These are phyloP conservation scores for Alternaria viburni DNA, from an alignment of 2,329 filamentous ascomycete species.

Conservation along the genomic window DNA sequence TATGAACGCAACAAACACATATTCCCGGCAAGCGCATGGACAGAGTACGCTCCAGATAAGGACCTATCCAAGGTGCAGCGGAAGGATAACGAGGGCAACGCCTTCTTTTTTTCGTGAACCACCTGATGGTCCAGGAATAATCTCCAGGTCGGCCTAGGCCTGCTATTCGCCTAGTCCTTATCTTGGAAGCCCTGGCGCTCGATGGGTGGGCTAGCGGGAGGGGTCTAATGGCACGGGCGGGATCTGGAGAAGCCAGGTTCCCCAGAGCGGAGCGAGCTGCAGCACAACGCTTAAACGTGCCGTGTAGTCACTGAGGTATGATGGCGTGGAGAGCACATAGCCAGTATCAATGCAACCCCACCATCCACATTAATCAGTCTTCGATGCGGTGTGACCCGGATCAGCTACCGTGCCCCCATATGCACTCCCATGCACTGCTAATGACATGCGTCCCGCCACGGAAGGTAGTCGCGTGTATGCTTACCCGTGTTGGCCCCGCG, in stretches of 20 bases:
- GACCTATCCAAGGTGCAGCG: conserved; percentile 80
- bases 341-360: conserved; percentile 19
- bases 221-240: conserved; percentile 6
- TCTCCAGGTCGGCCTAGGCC: neutral
- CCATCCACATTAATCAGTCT: conserved; percentile 18
- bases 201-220: neutral
- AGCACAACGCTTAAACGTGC: neutral
- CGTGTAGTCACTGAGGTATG: neutral
- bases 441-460: conserved; percentile 1
- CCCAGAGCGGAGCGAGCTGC: conserved; percentile 1
- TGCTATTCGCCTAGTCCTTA: neutral
- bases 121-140: neutral
- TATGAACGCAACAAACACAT: conserved; percentile 99
- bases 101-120: conserved; percentile 72
- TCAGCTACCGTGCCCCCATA: conserved; percentile 3
- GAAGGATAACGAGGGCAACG: conserved; percentile 86
- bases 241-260: conserved; percentile 3
- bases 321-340: conserved; percentile 8
- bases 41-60: conserved; percentile 88
- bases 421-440: neutral
- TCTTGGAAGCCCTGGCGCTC: neutral
- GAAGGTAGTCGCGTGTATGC: conserved; percentile 34
- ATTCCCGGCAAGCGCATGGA: conserved; percentile 94
- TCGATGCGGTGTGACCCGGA: conserved; percentile 34
- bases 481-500: conserved; percentile 12